Conservation (phyloP, 257 asterid genomes). For the Scutellaria barbata region DNA sequence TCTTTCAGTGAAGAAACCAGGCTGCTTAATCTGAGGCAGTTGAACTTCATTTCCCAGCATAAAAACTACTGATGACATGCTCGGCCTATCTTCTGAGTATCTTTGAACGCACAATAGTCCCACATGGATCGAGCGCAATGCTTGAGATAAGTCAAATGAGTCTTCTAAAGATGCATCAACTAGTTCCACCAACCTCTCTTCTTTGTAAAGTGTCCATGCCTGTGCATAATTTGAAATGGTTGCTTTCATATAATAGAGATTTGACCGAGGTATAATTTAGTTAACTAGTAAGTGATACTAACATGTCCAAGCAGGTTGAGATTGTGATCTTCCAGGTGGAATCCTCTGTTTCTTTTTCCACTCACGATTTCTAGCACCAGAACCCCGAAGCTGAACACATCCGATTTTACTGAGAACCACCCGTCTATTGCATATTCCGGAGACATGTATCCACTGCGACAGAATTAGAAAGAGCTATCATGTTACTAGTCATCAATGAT, state of each 20-base stretch:
- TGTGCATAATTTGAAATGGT: too few species aligned
- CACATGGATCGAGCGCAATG: not conserved
- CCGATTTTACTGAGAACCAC: not conserved
- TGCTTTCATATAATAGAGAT: too few species aligned
- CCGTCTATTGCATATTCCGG: constrained; percentile 4
- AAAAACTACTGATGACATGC: not conserved
- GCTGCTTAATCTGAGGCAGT: not conserved
- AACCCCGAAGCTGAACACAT: not conserved
- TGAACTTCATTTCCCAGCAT: not conserved
- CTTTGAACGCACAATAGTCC: not conserved
- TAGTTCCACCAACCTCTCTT: too few species aligned
- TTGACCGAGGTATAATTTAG: too few species aligned
- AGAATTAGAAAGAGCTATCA: not conserved
- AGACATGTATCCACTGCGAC: not conserved
- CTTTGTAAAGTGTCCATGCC: too few species aligned
- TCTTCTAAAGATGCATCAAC: not conserved
- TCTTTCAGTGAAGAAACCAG: not conserved
- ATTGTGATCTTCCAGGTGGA: not conserved
- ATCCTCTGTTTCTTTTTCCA: constrained; percentile 3
- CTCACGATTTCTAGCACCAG: constrained; percentile 1
- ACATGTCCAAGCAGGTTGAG: constrained; percentile 9
- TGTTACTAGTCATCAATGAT: not conserved
- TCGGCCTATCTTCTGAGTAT: not conserved
- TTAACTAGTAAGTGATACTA: not conserved
- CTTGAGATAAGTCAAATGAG: not conserved